phyloP scores from a whole-genome alignment of 1,139 yeast genomes.

The Pichia sp. region DNA sequence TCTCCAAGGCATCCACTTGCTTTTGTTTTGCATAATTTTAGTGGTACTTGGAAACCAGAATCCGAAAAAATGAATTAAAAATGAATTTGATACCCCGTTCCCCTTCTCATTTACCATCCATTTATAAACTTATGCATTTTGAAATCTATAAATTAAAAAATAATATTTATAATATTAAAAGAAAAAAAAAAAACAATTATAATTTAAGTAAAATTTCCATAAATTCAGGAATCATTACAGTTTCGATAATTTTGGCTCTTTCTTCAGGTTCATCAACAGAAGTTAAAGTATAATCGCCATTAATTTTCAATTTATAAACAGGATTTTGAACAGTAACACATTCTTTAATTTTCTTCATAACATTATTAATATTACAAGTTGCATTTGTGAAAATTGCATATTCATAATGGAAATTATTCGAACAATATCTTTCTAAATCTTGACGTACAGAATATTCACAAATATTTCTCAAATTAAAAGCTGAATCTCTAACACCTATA shows the following conservation, averaged over 20 bases:
- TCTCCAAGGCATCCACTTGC: slow-evolving; percentile 47
- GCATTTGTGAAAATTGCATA: slow-evolving; percentile 2
- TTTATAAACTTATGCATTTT: no score
- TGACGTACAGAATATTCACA: slow-evolving; percentile 5
- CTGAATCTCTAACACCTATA: slow-evolving; percentile 15
- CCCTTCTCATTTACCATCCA: no score
- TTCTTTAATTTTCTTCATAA: slow-evolving; percentile 5
- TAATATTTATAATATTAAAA: background rate
- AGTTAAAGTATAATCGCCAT: slow-evolving; percentile 3
- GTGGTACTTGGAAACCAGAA: slow-evolving; percentile 64
- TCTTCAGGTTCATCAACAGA: slow-evolving; percentile 3
- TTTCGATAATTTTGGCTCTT: background rate
- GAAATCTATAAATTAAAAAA: no score
- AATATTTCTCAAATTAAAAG: slow-evolving; percentile 13
- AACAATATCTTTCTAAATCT: slow-evolving; percentile 14
- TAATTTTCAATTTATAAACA: slow-evolving; percentile 8
- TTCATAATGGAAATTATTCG: slow-evolving; percentile 3
- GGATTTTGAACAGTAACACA: background rate
- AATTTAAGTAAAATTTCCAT: background rate
- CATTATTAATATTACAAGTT: slow-evolving; percentile 6
- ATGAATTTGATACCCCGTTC: no score
- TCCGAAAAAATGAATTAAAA: no score
- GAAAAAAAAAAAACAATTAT: background rate
- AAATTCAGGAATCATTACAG: slow-evolving; percentile 5
- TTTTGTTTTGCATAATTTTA: slow-evolving; percentile 63